phyloP scores from a whole-genome alignment of 441 rosid genomes.

The Omphalea diandra region DNA sequence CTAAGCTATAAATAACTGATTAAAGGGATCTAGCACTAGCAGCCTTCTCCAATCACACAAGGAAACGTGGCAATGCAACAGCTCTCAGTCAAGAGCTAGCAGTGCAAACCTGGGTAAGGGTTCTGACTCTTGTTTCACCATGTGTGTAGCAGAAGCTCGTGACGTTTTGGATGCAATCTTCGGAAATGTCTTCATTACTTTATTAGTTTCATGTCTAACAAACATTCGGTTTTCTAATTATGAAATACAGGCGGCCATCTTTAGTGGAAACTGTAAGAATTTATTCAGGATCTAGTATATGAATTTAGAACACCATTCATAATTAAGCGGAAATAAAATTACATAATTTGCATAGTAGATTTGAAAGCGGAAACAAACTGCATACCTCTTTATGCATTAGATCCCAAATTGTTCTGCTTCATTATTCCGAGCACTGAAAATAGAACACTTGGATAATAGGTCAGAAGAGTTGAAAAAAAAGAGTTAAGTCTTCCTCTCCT shows the following conservation, averaged over 20 bases:
- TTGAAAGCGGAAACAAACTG: too few species aligned
- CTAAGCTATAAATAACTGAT: slow-evolving; percentile 30
- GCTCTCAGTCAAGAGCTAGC: slow-evolving; percentile 25
- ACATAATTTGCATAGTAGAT: too few species aligned
- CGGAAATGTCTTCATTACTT: slow-evolving; percentile 6
- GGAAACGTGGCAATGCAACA: slow-evolving; percentile 17
- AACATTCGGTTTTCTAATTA: slow-evolving; percentile 11
- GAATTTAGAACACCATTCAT: too few species aligned
- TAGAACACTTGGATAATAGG: too few species aligned
- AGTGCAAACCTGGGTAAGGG: slow-evolving; percentile 32
- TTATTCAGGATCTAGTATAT: too few species aligned
- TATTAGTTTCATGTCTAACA: slow-evolving; percentile 8
- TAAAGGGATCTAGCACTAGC: slow-evolving; percentile 24
- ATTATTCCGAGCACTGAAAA: too few species aligned
- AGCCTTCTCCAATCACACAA: slow-evolving; percentile 19
- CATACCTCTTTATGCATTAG: too few species aligned
- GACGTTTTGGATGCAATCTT: background rate
- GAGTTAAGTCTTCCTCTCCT: too few species aligned
- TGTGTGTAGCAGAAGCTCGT: background rate
- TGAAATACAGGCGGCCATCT: slow-evolving; percentile 16
- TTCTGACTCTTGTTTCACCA: slow-evolving; percentile 4
- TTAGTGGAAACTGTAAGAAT: too few species aligned
- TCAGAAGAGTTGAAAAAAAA: too few species aligned
- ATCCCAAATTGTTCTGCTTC: too few species aligned
- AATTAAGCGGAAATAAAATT: too few species aligned